Percentiles rank a stretch among this genome's conserved stretches.
These are phyloP conservation scores for Lentinula sp. DNA, from an alignment of 768 basidiomycete species.

Conservation along the genomic window DNA sequence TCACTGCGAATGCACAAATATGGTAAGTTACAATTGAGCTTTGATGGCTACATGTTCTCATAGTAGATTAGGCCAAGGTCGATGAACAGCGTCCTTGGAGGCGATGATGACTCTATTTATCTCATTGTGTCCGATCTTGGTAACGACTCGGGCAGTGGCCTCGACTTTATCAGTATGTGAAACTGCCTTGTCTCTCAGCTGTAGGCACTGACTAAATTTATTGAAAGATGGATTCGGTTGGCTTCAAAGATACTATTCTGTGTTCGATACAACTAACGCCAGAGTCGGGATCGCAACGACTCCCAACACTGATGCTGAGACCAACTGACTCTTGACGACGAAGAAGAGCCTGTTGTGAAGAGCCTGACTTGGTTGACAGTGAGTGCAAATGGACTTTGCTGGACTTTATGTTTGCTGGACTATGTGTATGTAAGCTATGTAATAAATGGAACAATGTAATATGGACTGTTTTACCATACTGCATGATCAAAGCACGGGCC, in stretches of 20 bases:
- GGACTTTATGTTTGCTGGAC: neutral
- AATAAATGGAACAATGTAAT: neutral
- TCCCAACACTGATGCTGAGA: slow-evolving; percentile 25
- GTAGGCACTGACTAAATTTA: neutral
- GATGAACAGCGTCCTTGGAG: slow-evolving; percentile 53
- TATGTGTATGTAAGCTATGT: neutral
- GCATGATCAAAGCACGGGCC: no score
- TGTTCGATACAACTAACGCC: slow-evolving; percentile 37
- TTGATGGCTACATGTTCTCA: neutral
- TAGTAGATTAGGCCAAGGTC: slow-evolving; percentile 50
- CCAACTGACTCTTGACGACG: slow-evolving; percentile 18
- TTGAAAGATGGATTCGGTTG: slow-evolving; percentile 47
- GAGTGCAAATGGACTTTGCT: neutral
- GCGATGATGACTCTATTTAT: slow-evolving; percentile 43
- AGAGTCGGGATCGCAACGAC: slow-evolving; percentile 34
- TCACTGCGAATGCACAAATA: slow-evolving; percentile 56
- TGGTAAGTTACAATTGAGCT: neutral
- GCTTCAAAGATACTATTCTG: slow-evolving; percentile 58
- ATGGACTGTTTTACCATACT: neutral
- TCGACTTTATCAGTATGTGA: slow-evolving; percentile 55
- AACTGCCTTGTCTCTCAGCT: neutral
- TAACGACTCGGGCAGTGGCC: slow-evolving; percentile 41
- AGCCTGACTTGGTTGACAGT: neutral
- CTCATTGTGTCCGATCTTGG: slow-evolving; percentile 53
- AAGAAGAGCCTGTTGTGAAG: neutral